These are phyloP conservation scores for Pseudomonodictys pantanalensis DNA, from an alignment of 495 filamentous ascomycete genomes.

Conservation along the genomic window DNA sequence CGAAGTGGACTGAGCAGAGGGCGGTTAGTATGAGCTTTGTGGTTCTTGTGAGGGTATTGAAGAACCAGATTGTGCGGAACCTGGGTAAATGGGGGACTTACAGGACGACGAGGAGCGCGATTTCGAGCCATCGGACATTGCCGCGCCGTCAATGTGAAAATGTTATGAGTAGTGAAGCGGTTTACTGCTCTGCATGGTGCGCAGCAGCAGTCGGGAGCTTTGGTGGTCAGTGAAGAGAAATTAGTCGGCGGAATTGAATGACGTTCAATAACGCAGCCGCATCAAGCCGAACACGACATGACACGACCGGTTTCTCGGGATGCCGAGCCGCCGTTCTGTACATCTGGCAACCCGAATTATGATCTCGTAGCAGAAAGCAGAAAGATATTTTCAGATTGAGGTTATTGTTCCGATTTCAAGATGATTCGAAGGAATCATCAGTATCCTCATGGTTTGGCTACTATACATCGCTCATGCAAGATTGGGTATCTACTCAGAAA, in stretches of 20 bases:
- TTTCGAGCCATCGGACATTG: constrained; percentile 35
- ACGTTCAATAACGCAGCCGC: not conserved
- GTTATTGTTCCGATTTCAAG: too few relatives aligned
- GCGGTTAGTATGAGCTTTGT: not conserved
- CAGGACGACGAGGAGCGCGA: constrained; percentile 32
- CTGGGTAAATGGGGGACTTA: constrained; percentile 27
- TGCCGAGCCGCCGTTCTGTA: constrained; percentile 1
- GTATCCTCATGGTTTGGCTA: not conserved
- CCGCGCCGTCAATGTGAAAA: constrained; percentile 12
- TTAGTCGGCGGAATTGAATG: constrained; percentile 12
- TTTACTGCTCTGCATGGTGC: constrained; percentile 19
- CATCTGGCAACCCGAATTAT: too few relatives aligned
- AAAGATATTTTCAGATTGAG: too few relatives aligned
- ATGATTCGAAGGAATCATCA: not conserved
- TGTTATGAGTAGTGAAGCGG: constrained; percentile 5
- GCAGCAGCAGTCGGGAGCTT: not conserved
- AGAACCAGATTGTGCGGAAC: not conserved
- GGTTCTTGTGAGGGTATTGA: not conserved
- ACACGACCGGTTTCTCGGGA: not conserved
- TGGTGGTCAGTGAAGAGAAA: not conserved
- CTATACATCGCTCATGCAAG: not conserved
- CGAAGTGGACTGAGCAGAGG: constrained; percentile 69
- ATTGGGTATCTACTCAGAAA: constrained; percentile 16
- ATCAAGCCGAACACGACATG: not conserved
- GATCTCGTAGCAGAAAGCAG: too few relatives aligned